phyloP scores from a whole-genome alignment of 2,329 filamentous ascomycete genomes.

The Trichophyton schoenleinii region DNA sequence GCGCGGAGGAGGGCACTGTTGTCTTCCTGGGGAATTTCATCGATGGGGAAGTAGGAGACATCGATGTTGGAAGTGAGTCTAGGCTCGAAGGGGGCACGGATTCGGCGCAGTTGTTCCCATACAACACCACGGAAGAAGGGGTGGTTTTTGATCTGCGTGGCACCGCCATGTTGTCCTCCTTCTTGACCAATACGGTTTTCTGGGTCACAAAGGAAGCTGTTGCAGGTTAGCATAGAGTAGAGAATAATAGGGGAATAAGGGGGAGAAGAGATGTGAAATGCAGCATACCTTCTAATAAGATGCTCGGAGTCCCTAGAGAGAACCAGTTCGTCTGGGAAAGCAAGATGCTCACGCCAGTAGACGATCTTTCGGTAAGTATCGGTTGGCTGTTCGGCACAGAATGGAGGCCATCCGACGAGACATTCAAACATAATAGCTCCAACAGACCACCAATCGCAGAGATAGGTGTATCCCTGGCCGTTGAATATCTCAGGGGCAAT shows the following conservation, averaged over 20 bases:
- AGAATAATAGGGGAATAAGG: not conserved
- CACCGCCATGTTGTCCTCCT: slow-evolving; percentile 49
- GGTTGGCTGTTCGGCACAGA: slow-evolving; percentile 94
- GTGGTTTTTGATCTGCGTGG: slow-evolving; percentile 85
- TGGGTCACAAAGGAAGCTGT: slow-evolving; percentile 81
- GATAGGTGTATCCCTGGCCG: slow-evolving; percentile 86
- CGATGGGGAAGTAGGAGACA: slow-evolving; percentile 95
- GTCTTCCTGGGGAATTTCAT: slow-evolving; percentile 95
- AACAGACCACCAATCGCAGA: slow-evolving; percentile 98
- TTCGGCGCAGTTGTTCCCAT: slow-evolving; percentile 82
- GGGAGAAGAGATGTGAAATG: not conserved
- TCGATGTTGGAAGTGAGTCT: slow-evolving; percentile 87
- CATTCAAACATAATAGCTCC: slow-evolving; percentile 99
- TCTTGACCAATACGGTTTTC: slow-evolving; percentile 78
- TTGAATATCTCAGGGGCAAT: slow-evolving; percentile 98
- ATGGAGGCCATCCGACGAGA: slow-evolving; percentile 94
- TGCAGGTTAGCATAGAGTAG: not conserved
- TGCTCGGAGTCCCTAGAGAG: slow-evolving; percentile 81
- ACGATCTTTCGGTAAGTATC: slow-evolving; percentile 99
- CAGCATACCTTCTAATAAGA: slow-evolving; percentile 69
- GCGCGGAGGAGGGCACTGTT: slow-evolving; percentile 77
- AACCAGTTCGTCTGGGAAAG: slow-evolving; percentile 91
- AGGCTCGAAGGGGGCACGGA: slow-evolving; percentile 91
- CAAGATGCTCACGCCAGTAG: slow-evolving; percentile 89
- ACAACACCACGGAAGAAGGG: slow-evolving; percentile 94